phyloP scores from a whole-genome alignment of 2,329 filamentous ascomycete genomes.

The Fusarium tjaetaba region DNA sequence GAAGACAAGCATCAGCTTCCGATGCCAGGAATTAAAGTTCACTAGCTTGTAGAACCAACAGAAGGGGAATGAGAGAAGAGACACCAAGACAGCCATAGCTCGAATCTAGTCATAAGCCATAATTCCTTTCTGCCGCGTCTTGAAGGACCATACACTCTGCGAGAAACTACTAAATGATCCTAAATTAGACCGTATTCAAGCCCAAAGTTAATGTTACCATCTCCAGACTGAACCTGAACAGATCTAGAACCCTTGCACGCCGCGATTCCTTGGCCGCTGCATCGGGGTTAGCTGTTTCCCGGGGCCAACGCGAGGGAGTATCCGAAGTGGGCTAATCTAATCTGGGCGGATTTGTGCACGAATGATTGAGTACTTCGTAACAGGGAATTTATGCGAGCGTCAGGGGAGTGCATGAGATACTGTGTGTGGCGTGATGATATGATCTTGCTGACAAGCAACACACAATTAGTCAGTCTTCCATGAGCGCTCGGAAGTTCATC shows the following conservation, averaged over 20 bases:
- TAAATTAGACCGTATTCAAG: accelerated
- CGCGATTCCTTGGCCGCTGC: not conserved
- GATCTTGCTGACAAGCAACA: not conserved
- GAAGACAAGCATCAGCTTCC: not conserved
- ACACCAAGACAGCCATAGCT: not conserved
- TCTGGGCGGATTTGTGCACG: not conserved
- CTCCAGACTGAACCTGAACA: not conserved
- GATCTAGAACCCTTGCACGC: not conserved
- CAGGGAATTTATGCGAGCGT: too few species aligned
- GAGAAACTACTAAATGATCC: accelerated
- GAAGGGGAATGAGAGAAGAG: too few species aligned
- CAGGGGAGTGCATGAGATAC: not conserved
- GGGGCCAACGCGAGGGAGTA: not conserved
- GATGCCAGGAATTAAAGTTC: not conserved
- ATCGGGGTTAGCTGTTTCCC: not conserved
- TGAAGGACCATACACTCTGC: accelerated
- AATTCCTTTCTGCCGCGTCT: not conserved
- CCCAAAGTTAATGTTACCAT: accelerated
- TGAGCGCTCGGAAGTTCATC: accelerated
- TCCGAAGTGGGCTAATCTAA: not conserved
- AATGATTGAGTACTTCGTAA: not conserved
- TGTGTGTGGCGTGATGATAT: not conserved
- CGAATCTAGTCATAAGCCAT: not conserved
- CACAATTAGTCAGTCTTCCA: too few species aligned
- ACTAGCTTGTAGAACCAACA: not conserved